Percentiles rank a stretch among this genome's conserved stretches.
Evolutionary conservation across 805 yeast genomes (phyloP).

Genomic region (Lipomyces yamanashiensis): DNA sequence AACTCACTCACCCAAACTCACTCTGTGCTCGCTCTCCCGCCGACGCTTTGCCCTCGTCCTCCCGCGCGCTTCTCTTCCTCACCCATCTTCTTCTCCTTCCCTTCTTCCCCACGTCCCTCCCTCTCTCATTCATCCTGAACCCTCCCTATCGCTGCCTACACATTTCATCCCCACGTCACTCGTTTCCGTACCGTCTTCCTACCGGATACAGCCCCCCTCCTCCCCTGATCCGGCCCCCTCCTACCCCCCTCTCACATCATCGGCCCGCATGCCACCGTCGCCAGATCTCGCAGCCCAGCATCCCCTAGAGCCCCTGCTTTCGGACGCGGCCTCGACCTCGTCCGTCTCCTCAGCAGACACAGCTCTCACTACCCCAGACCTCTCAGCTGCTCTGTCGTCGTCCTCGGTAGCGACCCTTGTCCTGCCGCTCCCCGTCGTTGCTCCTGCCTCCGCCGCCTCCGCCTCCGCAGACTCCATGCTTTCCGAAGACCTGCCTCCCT

Average conservation of each 20-base stretch:
- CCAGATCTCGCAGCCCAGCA: conserved; percentile 13
- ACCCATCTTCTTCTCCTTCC: not conserved
- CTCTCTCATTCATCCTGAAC: not conserved
- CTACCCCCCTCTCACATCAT: not conserved
- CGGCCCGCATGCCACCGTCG: conserved; percentile 9
- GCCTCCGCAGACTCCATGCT: not conserved
- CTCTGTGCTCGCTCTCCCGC: not conserved
- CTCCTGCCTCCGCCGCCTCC: not conserved
- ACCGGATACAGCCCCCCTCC: not conserved
- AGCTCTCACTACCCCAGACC: conserved; percentile 22
- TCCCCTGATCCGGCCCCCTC: not conserved
- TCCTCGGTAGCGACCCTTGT: conserved; percentile 7
- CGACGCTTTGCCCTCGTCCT: not conserved
- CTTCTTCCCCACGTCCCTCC: not conserved
- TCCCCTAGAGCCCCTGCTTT: conserved; percentile 13
- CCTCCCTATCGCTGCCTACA: not conserved
- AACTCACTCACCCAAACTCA: not conserved
- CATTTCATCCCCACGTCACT: not conserved
- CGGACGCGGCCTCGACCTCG: conserved; percentile 24
- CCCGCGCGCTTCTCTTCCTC: not conserved
- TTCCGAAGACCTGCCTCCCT: conserved; percentile 1
- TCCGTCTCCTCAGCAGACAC: conserved; percentile 24
- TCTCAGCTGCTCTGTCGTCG: conserved; percentile 8
- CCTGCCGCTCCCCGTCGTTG: not conserved
- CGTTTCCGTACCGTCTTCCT: too few species aligned